These are phyloP conservation scores for Auriscalpium orientale DNA, from an alignment of 768 basidiomycete genomes.

Conservation along the genomic window DNA sequence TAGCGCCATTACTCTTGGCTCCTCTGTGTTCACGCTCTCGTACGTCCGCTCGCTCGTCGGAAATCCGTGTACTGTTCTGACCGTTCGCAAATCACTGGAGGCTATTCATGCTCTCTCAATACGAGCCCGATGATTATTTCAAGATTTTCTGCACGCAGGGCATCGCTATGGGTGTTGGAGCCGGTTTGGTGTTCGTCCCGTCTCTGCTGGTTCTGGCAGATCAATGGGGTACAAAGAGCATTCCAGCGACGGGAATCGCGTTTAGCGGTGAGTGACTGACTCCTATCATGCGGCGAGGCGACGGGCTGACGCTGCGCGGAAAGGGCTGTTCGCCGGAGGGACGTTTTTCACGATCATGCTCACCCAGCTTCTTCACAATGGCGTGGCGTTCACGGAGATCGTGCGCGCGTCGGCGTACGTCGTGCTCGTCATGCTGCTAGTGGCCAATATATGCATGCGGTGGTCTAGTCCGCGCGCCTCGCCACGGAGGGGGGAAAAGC, in stretches of 20 bases:
- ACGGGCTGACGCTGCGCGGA: no score
- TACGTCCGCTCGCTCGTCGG: constrained; percentile 6
- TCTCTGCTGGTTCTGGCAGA: constrained; percentile 36
- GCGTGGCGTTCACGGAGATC: constrained; percentile 34
- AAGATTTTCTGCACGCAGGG: constrained; percentile 47
- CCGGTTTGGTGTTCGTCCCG: constrained; percentile 39
- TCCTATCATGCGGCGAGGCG: constrained; percentile 17
- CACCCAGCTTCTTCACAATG: constrained; percentile 20
- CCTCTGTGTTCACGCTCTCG: constrained; percentile 18
- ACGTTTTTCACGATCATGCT: constrained; percentile 29
- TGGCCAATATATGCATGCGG: constrained; percentile 16
- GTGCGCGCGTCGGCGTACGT: constrained; percentile 27
- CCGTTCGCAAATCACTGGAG: constrained; percentile 5
- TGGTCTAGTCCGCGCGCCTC: constrained; percentile 3
- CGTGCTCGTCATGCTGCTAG: constrained; percentile 11
- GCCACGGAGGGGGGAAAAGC: not conserved
- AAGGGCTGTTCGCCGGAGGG: constrained; percentile 18
- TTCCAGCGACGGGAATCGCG: constrained; percentile 29
- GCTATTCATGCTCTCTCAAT: constrained; percentile 21
- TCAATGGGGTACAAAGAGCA: constrained; percentile 33
- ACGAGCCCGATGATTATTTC: constrained; percentile 30
- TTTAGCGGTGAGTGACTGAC: constrained; percentile 1
- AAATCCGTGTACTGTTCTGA: constrained; percentile 9
- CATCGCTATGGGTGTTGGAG: constrained; percentile 41
- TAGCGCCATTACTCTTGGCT: constrained; percentile 20